Evolutionary conservation across 2,329 filamentous ascomycete species (phyloP).

Genomic region (Meredithiella fracta): DNA sequence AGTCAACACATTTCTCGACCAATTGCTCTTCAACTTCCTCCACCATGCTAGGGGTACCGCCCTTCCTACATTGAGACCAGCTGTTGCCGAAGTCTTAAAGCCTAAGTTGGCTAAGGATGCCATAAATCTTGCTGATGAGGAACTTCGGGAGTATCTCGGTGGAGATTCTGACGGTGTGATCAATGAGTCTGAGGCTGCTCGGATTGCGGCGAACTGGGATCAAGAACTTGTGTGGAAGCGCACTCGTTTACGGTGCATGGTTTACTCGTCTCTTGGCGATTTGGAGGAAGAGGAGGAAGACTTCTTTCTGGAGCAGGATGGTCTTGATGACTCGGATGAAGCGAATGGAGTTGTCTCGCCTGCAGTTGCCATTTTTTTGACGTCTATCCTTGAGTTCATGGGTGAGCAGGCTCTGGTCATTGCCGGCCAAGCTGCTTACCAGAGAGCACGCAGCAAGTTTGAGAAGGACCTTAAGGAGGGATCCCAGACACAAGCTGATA

Average conservation of each 20-base stretch:
- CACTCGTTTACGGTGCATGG: constrained; percentile 87
- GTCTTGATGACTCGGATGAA: constrained; percentile 45
- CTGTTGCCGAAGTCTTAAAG: constrained; percentile 75
- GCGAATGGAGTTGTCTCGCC: constrained; percentile 62
- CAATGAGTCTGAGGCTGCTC: neutral
- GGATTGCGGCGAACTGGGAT: constrained; percentile 48
- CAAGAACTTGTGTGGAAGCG: constrained; percentile 90
- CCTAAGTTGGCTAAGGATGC: constrained; percentile 75
- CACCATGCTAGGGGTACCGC: constrained; percentile 62
- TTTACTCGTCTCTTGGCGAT: constrained; percentile 89
- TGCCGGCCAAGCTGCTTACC: constrained; percentile 68
- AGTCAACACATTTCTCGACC: constrained; percentile 85
- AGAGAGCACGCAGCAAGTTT: constrained; percentile 42
- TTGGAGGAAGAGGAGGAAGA: constrained; percentile 98
- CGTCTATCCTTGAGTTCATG: constrained; percentile 84
- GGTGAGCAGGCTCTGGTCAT: constrained; percentile 82
- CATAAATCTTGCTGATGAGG: constrained; percentile 67
- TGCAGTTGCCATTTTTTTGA: constrained; percentile 86
- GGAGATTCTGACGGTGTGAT: constrained; percentile 46
- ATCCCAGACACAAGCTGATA: constrained; percentile 28
- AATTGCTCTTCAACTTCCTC: constrained; percentile 84
- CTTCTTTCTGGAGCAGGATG: constrained; percentile 65
- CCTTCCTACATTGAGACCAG: constrained; percentile 58
- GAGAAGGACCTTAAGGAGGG: constrained; percentile 43
- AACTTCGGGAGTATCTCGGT: constrained; percentile 74